These are phyloP conservation scores for Tritrichomonas musculus DNA, from an alignment of 208 protist genomes.

Conservation along the genomic window DNA sequence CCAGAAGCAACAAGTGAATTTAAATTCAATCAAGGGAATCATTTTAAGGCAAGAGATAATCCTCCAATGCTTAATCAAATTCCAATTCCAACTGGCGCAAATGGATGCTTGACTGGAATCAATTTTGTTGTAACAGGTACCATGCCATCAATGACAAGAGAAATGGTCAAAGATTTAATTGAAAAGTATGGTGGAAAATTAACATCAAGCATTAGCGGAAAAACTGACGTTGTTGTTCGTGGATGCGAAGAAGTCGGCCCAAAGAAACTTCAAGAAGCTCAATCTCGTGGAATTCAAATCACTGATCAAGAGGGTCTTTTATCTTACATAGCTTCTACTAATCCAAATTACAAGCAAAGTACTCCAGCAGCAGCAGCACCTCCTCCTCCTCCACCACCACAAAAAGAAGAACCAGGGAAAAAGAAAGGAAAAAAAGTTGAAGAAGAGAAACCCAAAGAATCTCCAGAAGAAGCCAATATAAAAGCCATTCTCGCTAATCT, in stretches of 20 bases:
- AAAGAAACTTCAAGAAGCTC: background rate
- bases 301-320: constrained; percentile 21
- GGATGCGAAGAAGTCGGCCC: background rate
- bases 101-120: background rate
- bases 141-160: background rate
- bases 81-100: background rate
- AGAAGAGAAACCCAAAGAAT: too few species aligned
- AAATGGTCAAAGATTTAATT: background rate
- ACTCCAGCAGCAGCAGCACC: background rate
- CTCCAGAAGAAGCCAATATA: too few species aligned
- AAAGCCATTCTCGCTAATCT: too few species aligned
- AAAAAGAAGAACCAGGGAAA: too few species aligned
- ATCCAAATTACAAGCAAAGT: background rate
- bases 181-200: constrained; percentile 23
- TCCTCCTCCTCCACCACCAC: background rate
- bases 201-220: background rate
- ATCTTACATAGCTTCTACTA: background rate
- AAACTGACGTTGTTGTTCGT: constrained; percentile 1
- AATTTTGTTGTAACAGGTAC: background rate
- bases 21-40: background rate
- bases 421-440: too few species aligned
- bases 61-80: background rate
- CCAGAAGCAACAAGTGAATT: background rate
- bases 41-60: background rate
- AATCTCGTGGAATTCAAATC: background rate